Conservation (phyloP, 768 basidiomycete genomes). For the Russula dissimulans region DNA sequence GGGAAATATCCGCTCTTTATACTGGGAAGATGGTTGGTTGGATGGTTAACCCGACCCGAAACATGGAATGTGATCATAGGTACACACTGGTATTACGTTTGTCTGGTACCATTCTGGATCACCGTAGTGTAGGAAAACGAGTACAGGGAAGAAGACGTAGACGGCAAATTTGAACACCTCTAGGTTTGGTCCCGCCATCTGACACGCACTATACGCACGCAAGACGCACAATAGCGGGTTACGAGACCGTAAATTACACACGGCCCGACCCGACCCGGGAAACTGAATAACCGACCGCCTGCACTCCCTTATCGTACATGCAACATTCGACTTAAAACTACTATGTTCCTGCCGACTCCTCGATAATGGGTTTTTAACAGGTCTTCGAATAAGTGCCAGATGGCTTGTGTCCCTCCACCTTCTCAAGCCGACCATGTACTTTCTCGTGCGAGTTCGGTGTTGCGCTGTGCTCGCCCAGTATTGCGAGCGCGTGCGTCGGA, state of each 20-base stretch:
- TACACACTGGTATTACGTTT: constrained; percentile 64
- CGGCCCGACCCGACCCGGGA: background rate
- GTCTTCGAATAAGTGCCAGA: constrained; percentile 62
- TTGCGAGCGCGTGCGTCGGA: constrained; percentile 42
- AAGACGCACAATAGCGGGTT: no score
- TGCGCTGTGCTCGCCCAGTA: constrained; percentile 28
- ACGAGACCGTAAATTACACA: no score
- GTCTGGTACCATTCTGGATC: constrained; percentile 80
- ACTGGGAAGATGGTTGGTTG: constrained; percentile 33
- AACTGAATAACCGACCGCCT: no score
- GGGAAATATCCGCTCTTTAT: constrained; percentile 65
- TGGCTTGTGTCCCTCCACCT: constrained; percentile 33
- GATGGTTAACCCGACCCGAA: background rate
- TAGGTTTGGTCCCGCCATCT: constrained; percentile 62
- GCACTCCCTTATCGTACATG: background rate
- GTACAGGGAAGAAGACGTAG: constrained; percentile 78
- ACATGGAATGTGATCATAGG: background rate
- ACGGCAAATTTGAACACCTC: constrained; percentile 87
- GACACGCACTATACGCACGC: background rate
- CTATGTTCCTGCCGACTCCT: background rate
- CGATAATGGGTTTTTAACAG: constrained; percentile 34
- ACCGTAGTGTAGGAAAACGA: constrained; percentile 75
- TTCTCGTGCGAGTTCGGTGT: constrained; percentile 30
- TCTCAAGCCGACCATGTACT: constrained; percentile 33
- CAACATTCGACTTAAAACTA: background rate